Evolutionary conservation across 2,329 filamentous ascomycete genomes (phyloP).

Genomic region (Bisporella sp.): DNA sequence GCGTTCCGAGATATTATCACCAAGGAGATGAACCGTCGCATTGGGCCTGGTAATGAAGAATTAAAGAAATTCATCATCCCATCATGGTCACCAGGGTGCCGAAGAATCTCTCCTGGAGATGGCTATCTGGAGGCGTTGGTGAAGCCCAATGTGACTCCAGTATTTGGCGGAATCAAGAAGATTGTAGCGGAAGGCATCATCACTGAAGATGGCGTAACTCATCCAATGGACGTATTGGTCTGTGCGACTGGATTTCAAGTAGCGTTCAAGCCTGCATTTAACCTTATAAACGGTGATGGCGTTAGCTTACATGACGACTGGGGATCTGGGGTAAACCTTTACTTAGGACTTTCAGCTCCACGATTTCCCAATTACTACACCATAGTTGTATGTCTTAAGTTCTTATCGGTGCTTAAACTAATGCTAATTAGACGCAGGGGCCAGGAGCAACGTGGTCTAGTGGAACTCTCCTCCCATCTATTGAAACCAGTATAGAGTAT

Average conservation of each 20-base stretch:
- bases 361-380: slow-evolving; percentile 20
- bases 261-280: slow-evolving; percentile 22
- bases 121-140: slow-evolving; percentile 37
- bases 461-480: slow-evolving; percentile 35
- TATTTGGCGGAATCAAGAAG: slow-evolving; percentile 22
- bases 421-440: slow-evolving; percentile 10
- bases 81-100: slow-evolving; percentile 36
- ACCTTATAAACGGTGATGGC: slow-evolving; percentile 19
- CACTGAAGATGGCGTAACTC: slow-evolving; percentile 31
- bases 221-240: slow-evolving; percentile 29
- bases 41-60: slow-evolving; percentile 34
- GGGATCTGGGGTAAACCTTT: slow-evolving; percentile 11
- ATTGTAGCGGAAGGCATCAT: slow-evolving; percentile 38
- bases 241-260: slow-evolving; percentile 29
- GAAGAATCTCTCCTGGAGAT: slow-evolving; percentile 33
- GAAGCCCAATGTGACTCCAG: slow-evolving; percentile 37
- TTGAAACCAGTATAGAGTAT: slow-evolving; percentile 36
- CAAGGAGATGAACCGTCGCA: slow-evolving; percentile 35
- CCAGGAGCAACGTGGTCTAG: slow-evolving; percentile 37
- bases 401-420: not conserved
- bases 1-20: slow-evolving; percentile 32
- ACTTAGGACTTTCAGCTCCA: slow-evolving; percentile 17
- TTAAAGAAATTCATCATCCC: slow-evolving; percentile 35
- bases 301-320: slow-evolving; percentile 19
- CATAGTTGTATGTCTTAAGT: slow-evolving; percentile 17